Percentiles rank a stretch among this genome's conserved stretches.
phyloP scores from a whole-genome alignment of 2,329 filamentous ascomycete genomes.

The Harringtonia aguacate region DNA sequence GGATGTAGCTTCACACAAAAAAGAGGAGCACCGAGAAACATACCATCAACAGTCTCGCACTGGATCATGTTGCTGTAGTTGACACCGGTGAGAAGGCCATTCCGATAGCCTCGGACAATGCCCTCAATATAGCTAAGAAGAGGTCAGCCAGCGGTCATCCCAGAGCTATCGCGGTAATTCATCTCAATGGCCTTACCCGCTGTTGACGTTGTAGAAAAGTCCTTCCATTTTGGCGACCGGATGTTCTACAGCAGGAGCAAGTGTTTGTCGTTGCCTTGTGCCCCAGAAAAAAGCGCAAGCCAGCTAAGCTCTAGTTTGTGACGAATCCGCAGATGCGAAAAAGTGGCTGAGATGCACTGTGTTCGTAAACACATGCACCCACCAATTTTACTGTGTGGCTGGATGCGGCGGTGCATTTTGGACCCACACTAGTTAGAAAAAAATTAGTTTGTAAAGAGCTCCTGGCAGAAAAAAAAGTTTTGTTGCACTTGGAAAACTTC shows the following conservation, averaged over 20 bases:
- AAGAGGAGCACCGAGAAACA: no score
- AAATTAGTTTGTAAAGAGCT: conserved; percentile 8
- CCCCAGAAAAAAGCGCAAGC: conserved; percentile 1
- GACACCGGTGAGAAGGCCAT: conserved; percentile 76
- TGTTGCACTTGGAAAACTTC: conserved; percentile 9
- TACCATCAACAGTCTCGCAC: conserved; percentile 96
- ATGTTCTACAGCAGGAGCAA: conserved; percentile 5
- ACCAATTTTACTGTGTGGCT: neutral
- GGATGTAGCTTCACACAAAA: no score
- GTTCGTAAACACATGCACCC: neutral
- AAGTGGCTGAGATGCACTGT: neutral
- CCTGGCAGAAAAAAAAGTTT: conserved; percentile 15
- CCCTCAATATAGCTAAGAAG: conserved; percentile 78
- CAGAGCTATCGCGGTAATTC: neutral
- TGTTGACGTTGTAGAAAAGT: conserved; percentile 88
- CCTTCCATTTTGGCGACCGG: conserved; percentile 60
- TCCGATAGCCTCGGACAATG: conserved; percentile 93
- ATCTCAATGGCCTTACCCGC: conserved; percentile 54
- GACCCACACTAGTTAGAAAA: conserved; percentile 2
- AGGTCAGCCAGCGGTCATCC: neutral
- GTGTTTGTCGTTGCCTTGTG: conserved; percentile 8
- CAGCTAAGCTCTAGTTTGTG: neutral
- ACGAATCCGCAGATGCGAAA: no score
- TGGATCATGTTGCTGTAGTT: conserved; percentile 95
- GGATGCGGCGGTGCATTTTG: neutral